Base-by-base conservation (phyloP, 2,329 filamentous ascomycete genomes). In the Proliferodiscus dingleyae region DNA sequence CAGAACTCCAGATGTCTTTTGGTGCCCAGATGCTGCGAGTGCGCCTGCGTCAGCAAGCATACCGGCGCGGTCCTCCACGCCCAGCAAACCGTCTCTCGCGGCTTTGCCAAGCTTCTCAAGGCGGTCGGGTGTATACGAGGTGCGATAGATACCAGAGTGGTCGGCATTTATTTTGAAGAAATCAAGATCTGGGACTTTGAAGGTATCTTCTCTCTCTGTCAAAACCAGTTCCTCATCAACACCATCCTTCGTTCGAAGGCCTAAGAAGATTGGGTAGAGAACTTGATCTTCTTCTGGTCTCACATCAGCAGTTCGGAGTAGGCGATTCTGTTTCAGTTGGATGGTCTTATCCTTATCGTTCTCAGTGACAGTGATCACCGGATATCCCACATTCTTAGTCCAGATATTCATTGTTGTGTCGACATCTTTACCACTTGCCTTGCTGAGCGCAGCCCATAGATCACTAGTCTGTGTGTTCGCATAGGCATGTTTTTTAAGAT, bases 111-210 rank as follows among this genome's bases (percentile, higher is more conserved):
- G 83, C 73, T 95, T 95, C 56, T 82, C 76, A 36, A 97, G 78
- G 28, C 91, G 84, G 59, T 88, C 84, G 2, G 89, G 85, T 2
- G 81, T 76, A 70, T 97, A 97, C 1, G 84, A 87, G 1, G 90
- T 96, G 49, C 91, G 83, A 73, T 94, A 97, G 53, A 96, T 83
- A 54, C 87, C 87, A 18, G 89, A 90, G 67, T 96, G 91, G 63
- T 96, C 89, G 13, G 91, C 89, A 63, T 97, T 97, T 50, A 97
- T 73, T 75, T 97, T 97, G 81, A 86, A 97, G 70, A 97, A 96
- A 60, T 95, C 88, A 42, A 84, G 70, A 60, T 85, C 80, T 16
- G 85, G 78, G 21, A 96, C 66, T 68, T 88, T 83, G 70, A 94
- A 88, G 51, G 83, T 79, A 38, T 74, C 76, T 67, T 95, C 88